Evolutionary conservation across 768 basidiomycete species (phyloP), one percentile per base, ranked within the genome.

Genomic region (Aureoboletus auriporus): DNA sequence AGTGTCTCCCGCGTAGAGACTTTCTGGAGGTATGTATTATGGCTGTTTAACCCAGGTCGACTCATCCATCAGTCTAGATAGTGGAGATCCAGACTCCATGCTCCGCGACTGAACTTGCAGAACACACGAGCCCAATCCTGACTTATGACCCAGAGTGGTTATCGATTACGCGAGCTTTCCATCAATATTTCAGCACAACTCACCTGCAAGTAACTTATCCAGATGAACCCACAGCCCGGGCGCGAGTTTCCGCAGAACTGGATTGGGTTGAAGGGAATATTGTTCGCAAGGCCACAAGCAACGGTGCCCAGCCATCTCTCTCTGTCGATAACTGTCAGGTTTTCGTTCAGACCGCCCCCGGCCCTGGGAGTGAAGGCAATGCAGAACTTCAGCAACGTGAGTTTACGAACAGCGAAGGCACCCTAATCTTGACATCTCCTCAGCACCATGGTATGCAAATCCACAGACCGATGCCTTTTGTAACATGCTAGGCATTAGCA

Each of bases 101-200:
- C 42, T 46, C 62, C 44, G 46, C 50, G 23, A 34, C 41, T 44
- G 31, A 45, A 26, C 39, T 41, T 34, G 44, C 52, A 8, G 43
- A 50, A 30, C 50, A 53, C 41, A 34, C 44, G 9, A 39, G 28
- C 8, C 75, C 78, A 5, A 53, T 50, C 0, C 59, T 97, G 16
- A 75, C 77, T 12, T 96, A 80, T 66, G 93, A 97, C 59, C 84
- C 85, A 0, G 83, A 92, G 63, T 99, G 96, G 96, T 81, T 98
- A 40, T 93, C 93, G 0, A 92, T 99, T 59, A 83, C 83, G 5
- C 86, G 89, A 7, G 92, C 91, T 0, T 87, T 94, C 55, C 80
- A 92, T 51, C 83, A 85, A 0, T 86, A 77, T 69, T 77, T 97
- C 52, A 84, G 87, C 3, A 75, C 76, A 6, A 56, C 63, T 5